These are phyloP conservation scores for Pelargonium cotyledonis DNA, from an alignment of 441 rosid genomes.

Conservation along the genomic window DNA sequence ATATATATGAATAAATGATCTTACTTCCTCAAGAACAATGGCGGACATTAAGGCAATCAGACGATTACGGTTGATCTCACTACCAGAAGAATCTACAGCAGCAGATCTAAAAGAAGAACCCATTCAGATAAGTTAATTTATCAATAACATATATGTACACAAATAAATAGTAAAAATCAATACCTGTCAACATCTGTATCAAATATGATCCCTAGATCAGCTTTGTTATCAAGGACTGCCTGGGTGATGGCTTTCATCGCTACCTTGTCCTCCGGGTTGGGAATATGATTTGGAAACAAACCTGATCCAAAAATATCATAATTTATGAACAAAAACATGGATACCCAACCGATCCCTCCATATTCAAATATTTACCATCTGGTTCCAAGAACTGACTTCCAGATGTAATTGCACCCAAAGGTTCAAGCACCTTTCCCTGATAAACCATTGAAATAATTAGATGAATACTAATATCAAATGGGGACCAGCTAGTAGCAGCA, in stretches of 20 bases:
- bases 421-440: slow-evolving; percentile 92
- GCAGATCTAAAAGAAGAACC: slow-evolving; percentile 62
- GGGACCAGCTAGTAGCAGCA: slow-evolving; percentile 3
- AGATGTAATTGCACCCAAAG: slow-evolving; percentile 80
- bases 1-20: slow-evolving; percentile 15
- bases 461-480: slow-evolving; percentile 1
- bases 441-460: slow-evolving; percentile 18
- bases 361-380: slow-evolving; percentile 50
- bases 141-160: background rate
- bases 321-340: background rate
- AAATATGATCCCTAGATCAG: slow-evolving; percentile 94
- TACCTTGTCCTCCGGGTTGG: slow-evolving; percentile 91
- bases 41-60: slow-evolving; percentile 89
- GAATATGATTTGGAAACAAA: slow-evolving; percentile 93
- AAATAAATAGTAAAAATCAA: slow-evolving; percentile 14
- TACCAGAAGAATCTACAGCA: slow-evolving; percentile 91
- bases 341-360: slow-evolving; percentile 10
- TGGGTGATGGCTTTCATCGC: slow-evolving; percentile 88
- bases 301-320: slow-evolving; percentile 40
- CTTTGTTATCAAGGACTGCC: slow-evolving; percentile 85
- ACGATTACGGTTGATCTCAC: slow-evolving; percentile 86
- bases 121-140: slow-evolving; percentile 9
- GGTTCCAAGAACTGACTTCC: slow-evolving; percentile 99
- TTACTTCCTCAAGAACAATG: slow-evolving; percentile 90
- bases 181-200: slow-evolving; percentile 99